A percentile compares a stretch with the other conserved stretches of the same genome.
Evolutionary conservation across 257 asterid species (phyloP).

Genomic region (Lycium barbarum): DNA sequence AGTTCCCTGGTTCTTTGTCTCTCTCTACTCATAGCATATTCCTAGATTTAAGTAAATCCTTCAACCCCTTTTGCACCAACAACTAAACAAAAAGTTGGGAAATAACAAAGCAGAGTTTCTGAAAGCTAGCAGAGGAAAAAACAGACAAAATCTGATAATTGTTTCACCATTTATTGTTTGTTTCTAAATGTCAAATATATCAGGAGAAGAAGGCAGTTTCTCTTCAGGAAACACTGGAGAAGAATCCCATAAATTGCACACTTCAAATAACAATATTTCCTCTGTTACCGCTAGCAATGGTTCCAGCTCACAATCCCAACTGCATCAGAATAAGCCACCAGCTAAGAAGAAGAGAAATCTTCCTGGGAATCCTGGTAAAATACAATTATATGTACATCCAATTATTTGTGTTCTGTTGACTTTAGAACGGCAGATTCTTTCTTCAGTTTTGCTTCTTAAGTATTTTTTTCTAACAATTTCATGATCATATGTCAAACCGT

Average conservation of each 20-base stretch:
- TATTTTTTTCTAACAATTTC: no score
- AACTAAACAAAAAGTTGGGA: conserved; percentile 12
- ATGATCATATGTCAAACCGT: not conserved
- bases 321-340: conserved; percentile 35
- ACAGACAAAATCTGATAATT: conserved; percentile 6
- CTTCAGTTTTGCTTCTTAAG: no score
- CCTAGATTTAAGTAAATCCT: conserved; percentile 33
- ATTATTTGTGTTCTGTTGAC: not conserved
- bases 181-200: conserved; percentile 34
- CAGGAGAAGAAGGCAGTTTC: conserved; percentile 60
- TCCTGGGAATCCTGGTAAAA: conserved; percentile 57
- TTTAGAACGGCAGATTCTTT: no score
- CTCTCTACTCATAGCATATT: conserved; percentile 34
- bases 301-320: conserved; percentile 41
- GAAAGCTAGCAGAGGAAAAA: not conserved
- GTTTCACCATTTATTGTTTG: not conserved
- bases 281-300: conserved; percentile 41
- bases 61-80: conserved; percentile 25
- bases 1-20: conserved; percentile 51
- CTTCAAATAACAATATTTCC: conserved; percentile 26
- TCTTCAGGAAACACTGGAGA: conserved; percentile 48
- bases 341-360: conserved; percentile 53
- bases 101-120: conserved; percentile 22
- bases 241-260: conserved; percentile 2
- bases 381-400: not conserved